phyloP scores from a whole-genome alignment of 768 basidiomycete species.

The Boletus rufocinnamomeus region DNA sequence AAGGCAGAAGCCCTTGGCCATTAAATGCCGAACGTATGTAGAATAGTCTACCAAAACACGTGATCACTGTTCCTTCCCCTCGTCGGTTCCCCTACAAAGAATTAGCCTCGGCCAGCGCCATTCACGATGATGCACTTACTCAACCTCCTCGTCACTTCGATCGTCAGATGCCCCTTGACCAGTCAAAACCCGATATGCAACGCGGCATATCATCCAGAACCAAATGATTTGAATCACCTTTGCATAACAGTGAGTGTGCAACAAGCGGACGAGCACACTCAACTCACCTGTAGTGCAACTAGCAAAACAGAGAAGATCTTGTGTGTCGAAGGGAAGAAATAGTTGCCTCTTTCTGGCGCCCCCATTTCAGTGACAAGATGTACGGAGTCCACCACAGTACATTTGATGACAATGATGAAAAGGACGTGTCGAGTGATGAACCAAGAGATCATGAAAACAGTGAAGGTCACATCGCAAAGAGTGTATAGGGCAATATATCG shows the following conservation, averaged over 20 bases:
- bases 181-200: constrained; percentile 78
- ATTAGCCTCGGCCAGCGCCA: constrained; percentile 12
- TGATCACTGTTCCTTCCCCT: constrained; percentile 31
- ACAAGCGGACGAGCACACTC: background rate
- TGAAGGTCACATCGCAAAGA: constrained; percentile 76
- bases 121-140: constrained; percentile 38
- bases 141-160: constrained; percentile 79
- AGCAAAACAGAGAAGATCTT: constrained; percentile 56
- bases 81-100: constrained; percentile 16
- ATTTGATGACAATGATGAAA: constrained; percentile 71
- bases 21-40: constrained; percentile 28
- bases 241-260: constrained; percentile 7
- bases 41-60: constrained; percentile 26
- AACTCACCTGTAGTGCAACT: constrained; percentile 58
- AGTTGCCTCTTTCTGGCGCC: constrained; percentile 59
- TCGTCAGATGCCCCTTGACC: constrained; percentile 80
- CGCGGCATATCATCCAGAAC: constrained; percentile 82
- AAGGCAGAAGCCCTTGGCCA: constrained; percentile 20
- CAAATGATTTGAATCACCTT: constrained; percentile 79
- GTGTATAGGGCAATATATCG: constrained; percentile 74
- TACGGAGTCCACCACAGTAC: constrained; percentile 53
- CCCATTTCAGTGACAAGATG: constrained; percentile 52
- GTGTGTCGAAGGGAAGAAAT: constrained; percentile 48
- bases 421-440: constrained; percentile 85
- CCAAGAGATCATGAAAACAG: constrained; percentile 86